Base-by-base conservation (phyloP, 228 moss, liverwort and hornwort genomes). In the Sphagnum fallax region DNA sequence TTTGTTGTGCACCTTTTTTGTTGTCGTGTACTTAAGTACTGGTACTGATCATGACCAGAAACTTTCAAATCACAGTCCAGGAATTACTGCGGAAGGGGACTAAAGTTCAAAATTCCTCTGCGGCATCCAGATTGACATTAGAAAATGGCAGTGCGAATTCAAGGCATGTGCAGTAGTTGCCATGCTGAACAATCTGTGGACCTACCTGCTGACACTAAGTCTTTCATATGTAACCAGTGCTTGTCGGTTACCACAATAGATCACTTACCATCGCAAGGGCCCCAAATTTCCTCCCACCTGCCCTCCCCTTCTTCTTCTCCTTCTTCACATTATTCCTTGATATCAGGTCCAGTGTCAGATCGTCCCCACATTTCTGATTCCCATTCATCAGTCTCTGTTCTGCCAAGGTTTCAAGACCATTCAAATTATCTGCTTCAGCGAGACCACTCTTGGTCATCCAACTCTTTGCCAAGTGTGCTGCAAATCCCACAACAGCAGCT, bases 151-250 rank as follows among this genome's bases (percentile, higher is more conserved):
- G 73, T 73, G 64, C 72, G 77, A 63, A 75, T 58, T 74, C 60
- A 68, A 72, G 66, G 82, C 11, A 77, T 77, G 70, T 85, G 85
- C 79, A 73, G 53, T 52, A 77, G 73, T 60, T 85, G 85, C 68
- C 68, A 75, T 53, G 70, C 64, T 72, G 79, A 79, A 79, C 52
- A 68, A 11, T 47, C 82, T 6, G 51, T 82, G 70, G 76, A 72
- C 51, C 68, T 85, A 70, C 74, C 76, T 75, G 73, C 75, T 10
- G 69, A 49, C 32, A 82, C 82, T 6, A 79, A 60, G 52, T 85
- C 71, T 57, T 77, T 85, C 47, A 85, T 85, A 69, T 85, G 85
- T 73, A 82, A 85, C 75, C 73, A 77, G 67, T 85, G 85, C 79
- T 75, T 85, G 61, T 81, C 75, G 72, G 82, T 85, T 32, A 85